Conservation (phyloP, 192 early-diverging fungal genomes). For the Chytriomyces confervae region DNA sequence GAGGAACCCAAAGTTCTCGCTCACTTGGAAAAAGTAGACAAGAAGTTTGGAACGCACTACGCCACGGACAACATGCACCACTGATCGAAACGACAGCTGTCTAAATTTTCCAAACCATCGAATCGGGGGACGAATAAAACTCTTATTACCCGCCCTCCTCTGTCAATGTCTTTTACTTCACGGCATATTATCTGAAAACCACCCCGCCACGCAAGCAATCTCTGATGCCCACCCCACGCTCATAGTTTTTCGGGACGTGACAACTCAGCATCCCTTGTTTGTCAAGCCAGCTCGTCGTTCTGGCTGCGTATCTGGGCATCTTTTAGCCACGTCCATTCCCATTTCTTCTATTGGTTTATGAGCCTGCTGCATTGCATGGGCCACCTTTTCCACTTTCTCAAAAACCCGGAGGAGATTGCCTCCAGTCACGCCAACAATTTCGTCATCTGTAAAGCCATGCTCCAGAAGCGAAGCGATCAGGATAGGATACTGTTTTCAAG, state of each 20-base stretch:
- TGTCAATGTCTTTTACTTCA: too few relatives aligned
- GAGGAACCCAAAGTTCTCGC: constrained; percentile 55
- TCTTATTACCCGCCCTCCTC: too few relatives aligned
- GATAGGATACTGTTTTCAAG: constrained; percentile 34
- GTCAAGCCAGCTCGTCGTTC: constrained; percentile 36
- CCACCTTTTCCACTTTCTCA: constrained; percentile 44
- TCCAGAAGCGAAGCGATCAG: constrained; percentile 45
- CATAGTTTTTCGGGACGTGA: too few relatives aligned
- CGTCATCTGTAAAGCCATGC: constrained; percentile 47
- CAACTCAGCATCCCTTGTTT: constrained; percentile 38
- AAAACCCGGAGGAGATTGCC: constrained; percentile 50
- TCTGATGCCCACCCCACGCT: too few relatives aligned
- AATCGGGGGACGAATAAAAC: too few relatives aligned
- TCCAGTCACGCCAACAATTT: constrained; percentile 49
- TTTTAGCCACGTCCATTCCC: too few relatives aligned
- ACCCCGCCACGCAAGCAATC: too few relatives aligned
- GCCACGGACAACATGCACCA: constrained; percentile 63
- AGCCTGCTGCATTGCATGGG: constrained; percentile 37
- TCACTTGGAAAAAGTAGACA: constrained; percentile 62
- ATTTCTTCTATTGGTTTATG: too few relatives aligned
- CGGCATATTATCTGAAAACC: too few relatives aligned
- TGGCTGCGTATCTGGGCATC: neutral
- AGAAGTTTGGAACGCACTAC: constrained; percentile 60
- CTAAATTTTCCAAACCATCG: too few relatives aligned
- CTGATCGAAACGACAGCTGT: neutral